Base-by-base conservation (phyloP, 164 flowering plant species). In the Cinnamomum chago region DNA sequence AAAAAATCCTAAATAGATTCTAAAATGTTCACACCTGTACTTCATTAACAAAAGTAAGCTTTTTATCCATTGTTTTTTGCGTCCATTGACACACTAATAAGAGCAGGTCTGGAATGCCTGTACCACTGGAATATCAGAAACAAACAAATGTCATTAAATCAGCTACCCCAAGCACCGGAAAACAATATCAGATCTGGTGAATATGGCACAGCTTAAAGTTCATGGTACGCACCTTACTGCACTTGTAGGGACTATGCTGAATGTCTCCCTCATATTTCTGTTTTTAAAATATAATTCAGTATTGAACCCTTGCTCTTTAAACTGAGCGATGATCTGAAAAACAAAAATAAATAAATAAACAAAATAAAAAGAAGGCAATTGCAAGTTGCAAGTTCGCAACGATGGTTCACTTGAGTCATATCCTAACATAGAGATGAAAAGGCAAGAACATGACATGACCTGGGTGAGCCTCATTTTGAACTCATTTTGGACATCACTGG, bases 231-330 rank as follows among this genome's bases (percentile, higher is more conserved):
- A 92, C 99, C 90, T 95, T 66, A 93, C 87, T 65, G 99, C 99
- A 86, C 97, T 95, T 10, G 99, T 95, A 20, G 99, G 98, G 5
- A 95, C 97, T 77, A 95, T 95, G 79, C 88, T 95, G 82, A 75
- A 91, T 70, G 95, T 90, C 78, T 93, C 91, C 70, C 92, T 92
- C 97, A 87, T 91, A 73, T 92, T 97, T 82, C 77, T 91, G 82
- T 95, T 95, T 81, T 88, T 95, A 78, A 90, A 90, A 77, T 95
- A 95, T 76, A 95, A 81, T 70, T 91, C 97, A 50, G 98, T 92
- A 80, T 95, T 95, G 65, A 95, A 62, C 6, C 98, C 97, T 81
- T 95, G 97, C 85, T 91, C 97, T 85, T 85, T 88, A 81, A 95
- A 89, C 82, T 93, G 89, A 3, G 90, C 86, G 66, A 90, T 76